Conservation (phyloP, 139 green algal species). For the Chlorella sp. region DNA sequence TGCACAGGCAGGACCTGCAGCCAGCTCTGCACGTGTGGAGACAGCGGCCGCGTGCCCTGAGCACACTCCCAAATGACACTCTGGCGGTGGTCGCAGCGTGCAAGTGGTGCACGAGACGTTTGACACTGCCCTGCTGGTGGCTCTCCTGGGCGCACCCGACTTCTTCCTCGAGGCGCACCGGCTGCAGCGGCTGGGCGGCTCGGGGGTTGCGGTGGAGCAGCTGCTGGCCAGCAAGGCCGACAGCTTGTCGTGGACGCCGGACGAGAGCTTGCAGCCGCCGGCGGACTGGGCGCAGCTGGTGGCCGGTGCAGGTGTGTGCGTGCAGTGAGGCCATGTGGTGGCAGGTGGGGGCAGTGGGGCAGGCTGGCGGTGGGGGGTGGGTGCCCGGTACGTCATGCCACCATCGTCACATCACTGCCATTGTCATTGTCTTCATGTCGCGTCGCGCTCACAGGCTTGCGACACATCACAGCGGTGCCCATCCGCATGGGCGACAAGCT, state of each 20-base stretch:
- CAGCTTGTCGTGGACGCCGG: conserved; percentile 14
- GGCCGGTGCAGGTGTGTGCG: conserved; percentile 13
- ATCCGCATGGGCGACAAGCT: conserved; percentile 29
- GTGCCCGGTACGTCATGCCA: too few species aligned
- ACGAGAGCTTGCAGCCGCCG: background rate
- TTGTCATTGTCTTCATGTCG: too few species aligned
- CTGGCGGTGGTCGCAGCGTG: conserved; percentile 40
- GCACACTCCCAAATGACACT: too few species aligned
- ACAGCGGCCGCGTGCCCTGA: too few species aligned
- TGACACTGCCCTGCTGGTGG: conserved; percentile 27
- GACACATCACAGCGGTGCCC: conserved; percentile 26
- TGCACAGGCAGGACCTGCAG: too few species aligned
- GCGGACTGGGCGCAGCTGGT: conserved; percentile 18
- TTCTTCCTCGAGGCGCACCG: conserved; percentile 18
- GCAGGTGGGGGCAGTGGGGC: too few species aligned
- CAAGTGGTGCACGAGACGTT: conserved; percentile 30
- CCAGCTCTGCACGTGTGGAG: too few species aligned
- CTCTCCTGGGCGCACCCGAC: conserved; percentile 23
- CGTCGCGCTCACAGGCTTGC: too few species aligned
- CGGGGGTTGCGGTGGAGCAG: conserved; percentile 9
- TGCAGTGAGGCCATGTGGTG: too few species aligned
- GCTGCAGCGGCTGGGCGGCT: conserved; percentile 15
- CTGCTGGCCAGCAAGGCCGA: conserved; percentile 8
- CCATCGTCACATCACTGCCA: too few species aligned
- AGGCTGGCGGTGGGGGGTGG: too few species aligned